These are phyloP conservation scores for Russula dissimulans DNA, from an alignment of 768 basidiomycete genomes.

Conservation along the genomic window DNA sequence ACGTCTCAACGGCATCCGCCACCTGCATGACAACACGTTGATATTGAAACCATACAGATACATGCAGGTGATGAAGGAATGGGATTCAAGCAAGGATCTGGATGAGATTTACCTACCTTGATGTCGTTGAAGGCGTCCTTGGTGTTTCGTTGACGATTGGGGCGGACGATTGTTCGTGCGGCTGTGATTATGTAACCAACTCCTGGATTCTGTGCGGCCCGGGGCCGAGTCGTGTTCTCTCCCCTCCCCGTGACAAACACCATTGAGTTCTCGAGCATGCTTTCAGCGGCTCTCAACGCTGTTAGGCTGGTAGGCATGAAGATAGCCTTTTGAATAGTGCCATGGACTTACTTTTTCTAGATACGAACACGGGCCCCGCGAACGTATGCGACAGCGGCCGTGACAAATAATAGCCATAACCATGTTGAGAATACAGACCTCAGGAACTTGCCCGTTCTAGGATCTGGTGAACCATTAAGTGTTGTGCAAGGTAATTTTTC, in stretches of 20 bases:
- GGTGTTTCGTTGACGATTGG: slow-evolving; percentile 20
- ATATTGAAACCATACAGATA: neutral
- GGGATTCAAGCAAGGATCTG: neutral
- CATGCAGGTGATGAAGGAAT: neutral
- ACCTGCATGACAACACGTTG: slow-evolving; percentile 12
- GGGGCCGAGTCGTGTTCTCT: no score
- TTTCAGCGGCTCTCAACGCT: neutral
- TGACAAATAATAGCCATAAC: neutral
- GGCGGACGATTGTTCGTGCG: neutral
- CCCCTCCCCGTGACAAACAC: neutral
- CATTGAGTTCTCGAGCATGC: neutral
- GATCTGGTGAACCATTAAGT: neutral
- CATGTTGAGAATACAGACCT: neutral
- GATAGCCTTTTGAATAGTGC: neutral
- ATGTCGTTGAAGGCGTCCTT: slow-evolving; percentile 24
- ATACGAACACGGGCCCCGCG: slow-evolving; percentile 8
- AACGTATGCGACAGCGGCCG: slow-evolving; percentile 16
- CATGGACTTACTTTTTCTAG: neutral
- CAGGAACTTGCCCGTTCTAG: neutral
- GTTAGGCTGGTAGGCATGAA: neutral
- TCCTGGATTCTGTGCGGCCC: neutral
- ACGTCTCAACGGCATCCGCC: slow-evolving; percentile 33
- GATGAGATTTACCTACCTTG: slow-evolving; percentile 33
- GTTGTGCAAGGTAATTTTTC: neutral
- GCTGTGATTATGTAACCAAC: neutral